Base-by-base conservation (phyloP, 2,329 filamentous ascomycete species). In the Phialocephala sp. region DNA sequence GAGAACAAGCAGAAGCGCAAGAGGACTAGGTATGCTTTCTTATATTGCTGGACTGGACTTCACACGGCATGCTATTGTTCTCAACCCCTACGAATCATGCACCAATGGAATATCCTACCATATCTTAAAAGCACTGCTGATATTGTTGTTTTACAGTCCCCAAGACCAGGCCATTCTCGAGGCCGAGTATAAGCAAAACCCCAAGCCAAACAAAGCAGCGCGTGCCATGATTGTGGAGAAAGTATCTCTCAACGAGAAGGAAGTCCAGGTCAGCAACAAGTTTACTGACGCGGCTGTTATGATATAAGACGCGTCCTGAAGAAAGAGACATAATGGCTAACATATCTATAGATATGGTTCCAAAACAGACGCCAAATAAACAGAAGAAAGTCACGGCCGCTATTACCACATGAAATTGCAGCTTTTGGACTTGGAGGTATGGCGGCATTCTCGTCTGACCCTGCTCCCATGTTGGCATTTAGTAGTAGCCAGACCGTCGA, bases 351-450 rank as follows among this genome's bases (percentile, higher is more conserved):
- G 94, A 97, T 97, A 73, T 98, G 94, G 94, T 97, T 97, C 80
- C 94, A 97, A 76, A 97, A 97, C 76, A 88, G 93, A 75, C 87
- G 94, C 71, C 94, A 98, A 78, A 97, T 96, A 79, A 92, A 96
- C 77, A 87, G 94, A 73, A 88, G 94, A 71, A 96, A 94, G 81
- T 93, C 92, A 63, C 90, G 92, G 72, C 93, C 94, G 56, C 84
- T 97, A 43, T 87, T 92, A 35, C 87, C 90, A 11, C 89, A 93
- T 77, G 92, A 95, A 76, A 85, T 94, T 62, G 87, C 85, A 69
- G 85, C 85, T 65, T 80, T 89, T 72, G 79, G 84, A 74, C 83
- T 85, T 74, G 81, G 85, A 56, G 72, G 69, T 55, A 73, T 76
- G 67, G 66, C 69, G 41, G 65, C 71, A 27, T 60, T 75, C n/a